A percentile compares a stretch with the other conserved stretches of the same genome.
These are phyloP conservation scores for Austroboletus sp. DNA, from an alignment of 1,284 basidiomycete species.

Conservation along the genomic window DNA sequence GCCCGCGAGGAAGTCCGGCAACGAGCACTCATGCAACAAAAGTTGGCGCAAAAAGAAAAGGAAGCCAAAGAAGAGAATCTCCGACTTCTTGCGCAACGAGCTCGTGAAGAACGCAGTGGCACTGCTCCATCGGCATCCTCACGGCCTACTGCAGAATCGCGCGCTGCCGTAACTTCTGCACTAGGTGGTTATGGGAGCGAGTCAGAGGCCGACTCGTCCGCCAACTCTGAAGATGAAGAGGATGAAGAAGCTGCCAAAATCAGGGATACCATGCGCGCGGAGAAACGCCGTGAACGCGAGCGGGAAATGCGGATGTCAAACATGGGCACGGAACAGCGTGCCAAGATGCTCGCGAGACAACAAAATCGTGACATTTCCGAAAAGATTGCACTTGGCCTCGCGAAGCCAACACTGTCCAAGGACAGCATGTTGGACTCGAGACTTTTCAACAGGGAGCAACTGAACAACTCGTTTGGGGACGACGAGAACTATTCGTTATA, in stretches of 20 bases:
- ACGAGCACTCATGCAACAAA: conserved; percentile 94
- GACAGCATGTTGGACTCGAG: conserved; percentile 96
- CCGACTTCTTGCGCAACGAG: conserved; percentile 87
- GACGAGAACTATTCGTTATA: conserved; percentile 92
- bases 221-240: conserved; percentile 45
- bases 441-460: conserved; percentile 92
- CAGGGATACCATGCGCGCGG: conserved; percentile 84
- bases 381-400: conserved; percentile 94
- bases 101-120: conserved; percentile 88
- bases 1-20: conserved; percentile 97
- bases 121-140: conserved; percentile 47
- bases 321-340: conserved; percentile 95
- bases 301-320: conserved; percentile 98
- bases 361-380: conserved; percentile 99
- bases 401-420: conserved; percentile 91
- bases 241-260: conserved; percentile 83
- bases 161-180: conserved; percentile 65
- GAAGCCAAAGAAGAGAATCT: conserved; percentile 92
- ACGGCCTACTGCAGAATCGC: conserved; percentile 53
- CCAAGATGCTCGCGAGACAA: conserved; percentile 89
- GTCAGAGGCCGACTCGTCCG: conserved; percentile 48
- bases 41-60: conserved; percentile 96
- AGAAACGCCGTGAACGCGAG: conserved; percentile 90
- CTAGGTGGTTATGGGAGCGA: conserved; percentile 83
- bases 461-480: conserved; percentile 77